Evolutionary conservation across 805 yeast species (phyloP).

Genomic region (Tetrapisispora taiwanensis): DNA sequence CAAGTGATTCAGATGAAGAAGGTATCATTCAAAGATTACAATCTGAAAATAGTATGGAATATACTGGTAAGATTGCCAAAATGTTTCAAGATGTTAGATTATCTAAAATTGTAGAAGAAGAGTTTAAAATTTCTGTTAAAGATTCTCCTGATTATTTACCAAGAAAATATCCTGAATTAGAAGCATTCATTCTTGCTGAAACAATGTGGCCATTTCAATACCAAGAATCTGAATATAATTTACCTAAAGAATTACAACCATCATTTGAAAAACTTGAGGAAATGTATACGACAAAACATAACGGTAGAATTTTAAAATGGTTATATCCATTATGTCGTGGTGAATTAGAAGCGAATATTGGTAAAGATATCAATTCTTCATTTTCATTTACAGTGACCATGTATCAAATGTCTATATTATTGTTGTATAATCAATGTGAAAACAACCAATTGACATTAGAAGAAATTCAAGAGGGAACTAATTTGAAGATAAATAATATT

Average conservation of each 20-base stretch:
- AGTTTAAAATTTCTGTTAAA: conserved; percentile 28
- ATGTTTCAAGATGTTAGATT: conserved; percentile 93
- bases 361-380: conserved; percentile 73
- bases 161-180: conserved; percentile 39
- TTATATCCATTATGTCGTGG: conserved; percentile 91
- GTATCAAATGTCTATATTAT: conserved; percentile 76
- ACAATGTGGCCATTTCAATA: conserved; percentile 73
- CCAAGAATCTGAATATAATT: conserved; percentile 35
- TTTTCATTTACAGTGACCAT: conserved; percentile 72
- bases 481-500: conserved; percentile 52
- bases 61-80: conserved; percentile 84
- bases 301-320: conserved; percentile 88
- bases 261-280: conserved; percentile 59
- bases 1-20: conserved; percentile 74
- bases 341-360: conserved; percentile 77
- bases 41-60: conserved; percentile 83
- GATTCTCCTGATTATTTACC: conserved; percentile 24
- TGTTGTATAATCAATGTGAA: conserved; percentile 65
- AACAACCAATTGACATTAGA: conserved; percentile 33
- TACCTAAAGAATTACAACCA: conserved; percentile 59
- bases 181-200: conserved; percentile 73
- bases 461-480: conserved; percentile 57
- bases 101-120: conserved; percentile 58
- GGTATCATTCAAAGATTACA: conserved; percentile 75
- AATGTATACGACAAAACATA: conserved; percentile 65